Evolutionary conservation across 2,329 filamentous ascomycete genomes (phyloP), one percentile per base, ranked within the genome.

Genomic region (Fusarium euwallaceae): DNA sequence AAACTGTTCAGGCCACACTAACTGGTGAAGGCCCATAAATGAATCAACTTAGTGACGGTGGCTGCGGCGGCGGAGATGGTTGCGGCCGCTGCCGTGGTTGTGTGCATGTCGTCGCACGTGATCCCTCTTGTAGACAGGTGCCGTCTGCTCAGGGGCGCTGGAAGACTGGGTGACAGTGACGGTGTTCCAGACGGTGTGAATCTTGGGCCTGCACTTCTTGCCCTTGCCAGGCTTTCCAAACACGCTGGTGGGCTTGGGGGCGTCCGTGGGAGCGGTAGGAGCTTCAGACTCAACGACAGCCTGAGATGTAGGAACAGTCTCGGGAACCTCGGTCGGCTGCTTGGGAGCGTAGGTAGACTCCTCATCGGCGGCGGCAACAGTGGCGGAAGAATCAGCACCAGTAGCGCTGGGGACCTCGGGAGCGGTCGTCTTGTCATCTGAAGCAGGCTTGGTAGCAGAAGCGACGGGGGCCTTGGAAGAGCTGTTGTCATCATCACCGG

Each of bases 171-270:
- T 88, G 32, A 88, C 83, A 11, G 86, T 87, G 14, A 87, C 82
- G 3, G 87, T 86, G 75, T 86, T 82, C 77, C 81, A 86, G 62
- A 87, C 82, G 27, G 85, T 88, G 66, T 79, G 78, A 43, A 75
- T 76, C 51, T 77, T 81, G 67, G 80, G 73, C 27, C 75, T 73
- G 62, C 80, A 80, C 58, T 77, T 76, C 53, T 77, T 76, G 17
- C 75, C 69, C 29, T 76, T 74, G 5, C 74, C 70, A 24, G 73
- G 48, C 51, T 70, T 71, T 53, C 67, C 70, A n/a, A 70, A 67
- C 36, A 73, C 37, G n/a, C 29, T 62, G 10, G 72, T 76, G 17
- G 76, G 68, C 65, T 76, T 71, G 10, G 71, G 64, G 20, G 61
- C 70, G 36, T 53, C 64, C 39, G 72, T 63, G 12, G 73, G 55